Evolutionary conservation across 192 early-diverging fungal species (phyloP).

Genomic region (Linnemannia exigua): DNA sequence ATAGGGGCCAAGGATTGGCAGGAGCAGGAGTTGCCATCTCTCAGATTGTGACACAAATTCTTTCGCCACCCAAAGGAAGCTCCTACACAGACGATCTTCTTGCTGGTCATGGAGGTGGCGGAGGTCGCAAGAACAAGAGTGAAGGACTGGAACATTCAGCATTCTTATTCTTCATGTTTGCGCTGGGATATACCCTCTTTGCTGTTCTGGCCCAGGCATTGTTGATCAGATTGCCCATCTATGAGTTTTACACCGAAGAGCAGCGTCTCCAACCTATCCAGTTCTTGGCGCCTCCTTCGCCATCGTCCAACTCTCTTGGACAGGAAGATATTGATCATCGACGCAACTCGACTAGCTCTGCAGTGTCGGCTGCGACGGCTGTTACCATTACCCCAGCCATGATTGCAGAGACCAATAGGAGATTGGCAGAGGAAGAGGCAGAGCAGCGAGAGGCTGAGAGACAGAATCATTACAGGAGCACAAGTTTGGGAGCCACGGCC

Average conservation of each 20-base stretch:
- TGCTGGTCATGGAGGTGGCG: slow-evolving; percentile 15
- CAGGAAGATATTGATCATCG: background rate
- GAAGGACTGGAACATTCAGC: slow-evolving; percentile 57
- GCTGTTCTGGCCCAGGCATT: slow-evolving; percentile 57
- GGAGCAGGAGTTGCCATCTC: slow-evolving; percentile 76
- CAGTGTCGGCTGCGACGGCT: slow-evolving; percentile 21
- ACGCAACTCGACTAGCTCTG: slow-evolving; percentile 44
- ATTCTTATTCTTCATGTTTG: slow-evolving; percentile 66
- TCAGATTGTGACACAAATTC: slow-evolving; percentile 72
- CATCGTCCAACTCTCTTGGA: background rate
- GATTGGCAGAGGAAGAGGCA: slow-evolving; percentile 23
- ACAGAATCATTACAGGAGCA: slow-evolving; percentile 25
- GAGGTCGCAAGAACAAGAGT: slow-evolving; percentile 14
- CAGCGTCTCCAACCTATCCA: slow-evolving; percentile 40
- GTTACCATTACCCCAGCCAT: slow-evolving; percentile 51
- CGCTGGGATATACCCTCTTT: slow-evolving; percentile 55
- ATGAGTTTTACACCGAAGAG: slow-evolving; percentile 51
- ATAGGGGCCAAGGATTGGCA: slow-evolving; percentile 72
- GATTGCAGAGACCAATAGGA: slow-evolving; percentile 41
- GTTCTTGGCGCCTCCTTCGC: slow-evolving; percentile 37
- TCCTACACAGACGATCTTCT: slow-evolving; percentile 26
- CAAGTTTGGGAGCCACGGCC: slow-evolving; percentile 30
- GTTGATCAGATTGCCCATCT: slow-evolving; percentile 58
- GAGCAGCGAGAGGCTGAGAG: slow-evolving; percentile 19
- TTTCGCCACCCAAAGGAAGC: slow-evolving; percentile 42